Evolutionary conservation across 371 early-diverging fungal genomes (phyloP), one percentile per base, ranked within the genome.

Genomic region (Mortierella sp.): DNA sequence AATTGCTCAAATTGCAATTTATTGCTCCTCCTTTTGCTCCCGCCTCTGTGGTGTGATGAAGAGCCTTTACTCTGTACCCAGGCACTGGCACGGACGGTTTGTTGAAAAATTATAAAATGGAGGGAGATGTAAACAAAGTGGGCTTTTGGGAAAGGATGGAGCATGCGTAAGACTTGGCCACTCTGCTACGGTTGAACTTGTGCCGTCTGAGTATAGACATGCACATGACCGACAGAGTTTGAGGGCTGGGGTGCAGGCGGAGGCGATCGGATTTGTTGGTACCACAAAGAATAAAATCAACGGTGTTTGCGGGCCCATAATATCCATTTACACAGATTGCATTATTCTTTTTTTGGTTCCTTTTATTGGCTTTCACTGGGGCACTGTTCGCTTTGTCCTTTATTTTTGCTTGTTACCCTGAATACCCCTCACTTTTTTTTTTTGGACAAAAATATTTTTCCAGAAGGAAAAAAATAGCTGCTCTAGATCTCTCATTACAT

Each of bases 1-100:
- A 39, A 55, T 24, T 40, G 58, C 66, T 49, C 52, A 59, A 59
- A 64, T 72, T 71, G 65, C 65, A 71, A 71, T 71, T 47, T 39
- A 64, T 40, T 55, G 28, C 28, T 55, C 26, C 22, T 55, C 26
- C 32, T 30, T 18, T 59, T 59, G 24, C 49, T 49, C 49, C 20
- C n/a, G 49, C n/a, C 49, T 49, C 5, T 20, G 5, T 47, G 49
- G 49, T 49, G n/a, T 20, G n/a, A 49, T 49, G 49, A 54, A 39
- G 43, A 45, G 32, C 59, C 26, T 30, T 24, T 55, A 14, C 66
- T 39, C 28, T 61, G 51, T n/a, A 59, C 40, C 63, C 63, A 49
- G 63, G 65, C 65, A 45, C 54, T 5, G 43, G 20, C 26, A 20
- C 22, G 24, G 62, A 64, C 62, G 35, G 24, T 5, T 6, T 16